Conservation (phyloP, 331 rosid species). For the Quercus tomentella region DNA sequence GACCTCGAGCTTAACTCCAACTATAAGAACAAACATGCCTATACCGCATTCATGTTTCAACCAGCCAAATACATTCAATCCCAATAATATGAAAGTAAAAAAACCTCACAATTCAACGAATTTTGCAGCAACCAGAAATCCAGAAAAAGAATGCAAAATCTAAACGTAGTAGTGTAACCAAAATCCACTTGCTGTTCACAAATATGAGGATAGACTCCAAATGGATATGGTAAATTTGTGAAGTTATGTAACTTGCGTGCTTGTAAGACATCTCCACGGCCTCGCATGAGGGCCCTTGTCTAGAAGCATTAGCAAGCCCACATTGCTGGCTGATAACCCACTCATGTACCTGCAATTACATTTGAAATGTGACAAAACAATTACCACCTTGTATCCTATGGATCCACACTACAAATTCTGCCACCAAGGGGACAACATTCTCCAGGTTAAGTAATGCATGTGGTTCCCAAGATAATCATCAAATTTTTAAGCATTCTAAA, state of each 20-base stretch:
- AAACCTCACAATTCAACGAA: conserved; percentile 39
- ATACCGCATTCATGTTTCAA: conserved; percentile 31
- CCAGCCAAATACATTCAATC: conserved; percentile 41
- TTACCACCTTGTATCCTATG: background rate
- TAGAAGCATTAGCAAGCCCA: conserved; percentile 76
- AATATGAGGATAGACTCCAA: conserved; percentile 17
- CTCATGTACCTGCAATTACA: conserved; percentile 59
- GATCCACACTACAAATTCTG: background rate
- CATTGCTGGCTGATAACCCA: conserved; percentile 52
- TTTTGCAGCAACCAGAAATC: conserved; percentile 40
- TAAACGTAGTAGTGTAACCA: conserved; percentile 15
- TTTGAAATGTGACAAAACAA: conserved; percentile 9
- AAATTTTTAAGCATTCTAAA: background rate
- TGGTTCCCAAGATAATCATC: background rate
- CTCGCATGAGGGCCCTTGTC: conserved; percentile 50
- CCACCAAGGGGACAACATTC: background rate
- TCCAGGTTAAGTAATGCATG: background rate
- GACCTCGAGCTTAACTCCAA: conserved; percentile 36
- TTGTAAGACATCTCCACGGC: conserved; percentile 79
- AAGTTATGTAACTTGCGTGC: conserved; percentile 47
- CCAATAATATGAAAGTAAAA: conserved; percentile 36
- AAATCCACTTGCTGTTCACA: conserved; percentile 29
- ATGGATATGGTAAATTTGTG: conserved; percentile 15
- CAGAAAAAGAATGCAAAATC: conserved; percentile 21
- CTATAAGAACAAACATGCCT: conserved; percentile 27